Percentiles rank a stretch among this genome's conserved stretches.
Evolutionary conservation across 257 asterid genomes (phyloP).

Genomic region (Lithospermum erythrorhizon): DNA sequence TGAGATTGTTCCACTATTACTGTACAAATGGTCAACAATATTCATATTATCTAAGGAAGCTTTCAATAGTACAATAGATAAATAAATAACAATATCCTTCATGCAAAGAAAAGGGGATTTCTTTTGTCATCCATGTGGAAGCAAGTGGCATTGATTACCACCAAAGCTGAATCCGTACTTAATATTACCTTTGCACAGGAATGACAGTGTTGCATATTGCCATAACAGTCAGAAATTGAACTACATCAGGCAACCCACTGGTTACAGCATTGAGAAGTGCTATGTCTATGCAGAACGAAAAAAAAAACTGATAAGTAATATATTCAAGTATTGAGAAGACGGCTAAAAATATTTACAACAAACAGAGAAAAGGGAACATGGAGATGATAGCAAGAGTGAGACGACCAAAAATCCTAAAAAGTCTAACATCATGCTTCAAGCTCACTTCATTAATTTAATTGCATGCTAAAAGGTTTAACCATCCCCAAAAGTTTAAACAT

Average conservation of each 20-base stretch:
- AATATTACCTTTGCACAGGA: conserved; percentile 69
- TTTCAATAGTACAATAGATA: no score
- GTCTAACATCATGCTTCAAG: no score
- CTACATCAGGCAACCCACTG: conserved; percentile 57
- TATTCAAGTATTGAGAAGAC: no score
- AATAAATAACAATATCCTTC: no score
- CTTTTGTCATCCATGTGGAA: neutral
- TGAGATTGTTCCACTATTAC: conserved; percentile 60
- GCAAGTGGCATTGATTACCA: neutral
- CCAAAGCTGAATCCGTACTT: neutral
- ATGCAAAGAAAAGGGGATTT: neutral
- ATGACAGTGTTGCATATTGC: conserved; percentile 90
- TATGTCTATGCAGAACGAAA: conserved; percentile 38
- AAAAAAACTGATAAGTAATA: neutral
- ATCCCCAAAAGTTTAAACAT: no score
- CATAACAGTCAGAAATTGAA: conserved; percentile 78
- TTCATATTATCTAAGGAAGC: neutral
- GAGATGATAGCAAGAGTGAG: neutral
- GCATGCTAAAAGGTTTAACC: no score
- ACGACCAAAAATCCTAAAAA: no score
- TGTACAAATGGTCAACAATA: conserved; percentile 16
- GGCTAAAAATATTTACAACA: no score
- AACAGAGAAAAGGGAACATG: conserved; percentile 4
- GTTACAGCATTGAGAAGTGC: conserved; percentile 59
- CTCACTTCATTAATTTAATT: no score